phyloP scores from a whole-genome alignment of 257 asterid species.

The Thymus quinquecostatus region DNA sequence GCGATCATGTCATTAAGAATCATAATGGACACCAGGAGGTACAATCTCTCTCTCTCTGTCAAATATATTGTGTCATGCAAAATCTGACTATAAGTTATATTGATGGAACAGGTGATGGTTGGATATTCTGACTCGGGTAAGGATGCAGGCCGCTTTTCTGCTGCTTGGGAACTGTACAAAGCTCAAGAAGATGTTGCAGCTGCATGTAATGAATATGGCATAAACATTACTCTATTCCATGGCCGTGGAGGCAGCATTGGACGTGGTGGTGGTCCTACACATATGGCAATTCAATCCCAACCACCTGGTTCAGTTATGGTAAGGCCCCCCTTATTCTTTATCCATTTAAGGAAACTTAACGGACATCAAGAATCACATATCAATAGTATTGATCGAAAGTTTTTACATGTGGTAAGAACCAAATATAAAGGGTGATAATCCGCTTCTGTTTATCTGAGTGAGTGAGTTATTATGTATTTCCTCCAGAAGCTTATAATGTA shows the following conservation, averaged over 20 bases:
- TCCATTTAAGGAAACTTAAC: neutral
- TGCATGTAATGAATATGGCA: slow-evolving; percentile 85
- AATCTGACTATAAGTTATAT: slow-evolving; percentile 31
- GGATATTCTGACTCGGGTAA: slow-evolving; percentile 98
- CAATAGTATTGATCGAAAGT: neutral
- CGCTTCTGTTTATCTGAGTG: neutral
- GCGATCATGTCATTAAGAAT: slow-evolving; percentile 73
- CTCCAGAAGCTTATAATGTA: neutral
- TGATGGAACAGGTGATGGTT: slow-evolving; percentile 85
- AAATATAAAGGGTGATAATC: neutral
- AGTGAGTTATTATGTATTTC: neutral
- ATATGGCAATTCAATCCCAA: slow-evolving; percentile 95
- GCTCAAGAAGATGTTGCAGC: slow-evolving; percentile 97
- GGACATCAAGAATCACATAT: neutral
- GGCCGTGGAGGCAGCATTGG: slow-evolving; percentile 99
- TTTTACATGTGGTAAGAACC: neutral
- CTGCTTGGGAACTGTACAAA: slow-evolving; percentile 99
- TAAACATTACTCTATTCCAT: slow-evolving; percentile 90
- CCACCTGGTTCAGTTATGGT: slow-evolving; percentile 99
- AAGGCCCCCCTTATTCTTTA: slow-evolving; percentile 31
- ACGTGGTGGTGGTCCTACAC: slow-evolving; percentile 98
- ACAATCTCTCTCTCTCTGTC: slow-evolving; percentile 15
- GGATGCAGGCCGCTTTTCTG: slow-evolving; percentile 96
- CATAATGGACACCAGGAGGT: slow-evolving; percentile 98
- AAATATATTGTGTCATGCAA: neutral